Conservation (phyloP, 2,329 filamentous ascomycete genomes). For the Cryoendolithus antarcticus region DNA sequence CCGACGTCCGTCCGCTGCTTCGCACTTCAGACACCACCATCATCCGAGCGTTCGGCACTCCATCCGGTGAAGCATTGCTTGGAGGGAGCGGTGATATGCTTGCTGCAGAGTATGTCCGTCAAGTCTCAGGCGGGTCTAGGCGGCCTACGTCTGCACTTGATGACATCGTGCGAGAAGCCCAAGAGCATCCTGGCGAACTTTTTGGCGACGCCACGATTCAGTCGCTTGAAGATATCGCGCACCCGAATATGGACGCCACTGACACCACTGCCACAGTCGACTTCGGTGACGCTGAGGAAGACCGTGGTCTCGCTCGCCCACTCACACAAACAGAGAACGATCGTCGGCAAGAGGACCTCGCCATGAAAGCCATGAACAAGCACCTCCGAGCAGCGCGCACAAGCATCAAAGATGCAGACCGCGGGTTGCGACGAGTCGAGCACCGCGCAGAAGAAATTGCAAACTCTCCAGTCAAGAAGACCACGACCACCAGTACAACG, state of each 20-base stretch:
- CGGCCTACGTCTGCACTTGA: conserved; percentile 23
- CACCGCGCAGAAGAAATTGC: conserved; percentile 24
- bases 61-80: neutral
- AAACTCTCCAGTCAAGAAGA: neutral
- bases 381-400: conserved; percentile 27
- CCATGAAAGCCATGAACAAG: conserved; percentile 31
- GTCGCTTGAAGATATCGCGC: conserved; percentile 34
- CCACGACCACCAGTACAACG: conserved; percentile 1
- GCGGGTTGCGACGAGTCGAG: conserved; percentile 31
- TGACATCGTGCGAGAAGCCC: conserved; percentile 29
- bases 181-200: conserved; percentile 15
- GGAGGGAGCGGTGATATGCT: neutral
- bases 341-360: conserved; percentile 28
- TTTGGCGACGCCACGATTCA: conserved; percentile 37
- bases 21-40: neutral
- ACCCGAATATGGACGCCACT: conserved; percentile 14
- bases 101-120: neutral
- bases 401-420: conserved; percentile 32
- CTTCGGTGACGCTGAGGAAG: conserved; percentile 5
- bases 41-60: neutral
- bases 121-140: neutral
- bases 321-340: conserved; percentile 29
- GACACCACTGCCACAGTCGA: conserved; percentile 14
- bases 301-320: conserved; percentile 3
- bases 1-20: neutral